phyloP scores from a whole-genome alignment of 345 rosid genomes.

The Cochlearia excelsa region DNA sequence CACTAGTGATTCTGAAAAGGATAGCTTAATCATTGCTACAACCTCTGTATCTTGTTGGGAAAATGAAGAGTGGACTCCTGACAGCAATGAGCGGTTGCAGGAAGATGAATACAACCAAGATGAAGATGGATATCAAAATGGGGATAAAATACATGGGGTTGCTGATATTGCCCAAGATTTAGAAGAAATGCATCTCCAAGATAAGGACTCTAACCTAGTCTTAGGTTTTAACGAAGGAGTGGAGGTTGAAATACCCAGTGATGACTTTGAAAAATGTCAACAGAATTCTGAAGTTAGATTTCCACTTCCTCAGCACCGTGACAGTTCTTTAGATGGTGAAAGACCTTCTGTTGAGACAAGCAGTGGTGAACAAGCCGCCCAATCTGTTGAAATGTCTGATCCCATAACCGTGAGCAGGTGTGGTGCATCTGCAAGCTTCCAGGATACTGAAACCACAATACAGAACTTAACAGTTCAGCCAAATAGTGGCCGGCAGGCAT shows the following conservation, averaged over 20 bases:
- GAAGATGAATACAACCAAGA: constrained; percentile 96
- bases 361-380: constrained; percentile 41
- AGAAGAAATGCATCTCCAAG: constrained; percentile 57
- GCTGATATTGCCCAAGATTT: constrained; percentile 59
- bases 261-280: constrained; percentile 65
- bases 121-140: constrained; percentile 84
- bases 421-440: constrained; percentile 45
- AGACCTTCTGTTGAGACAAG: constrained; percentile 39
- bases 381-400: constrained; percentile 42
- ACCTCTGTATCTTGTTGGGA: constrained; percentile 62
- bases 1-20: constrained; percentile 46
- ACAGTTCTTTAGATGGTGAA: constrained; percentile 39
- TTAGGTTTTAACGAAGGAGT: constrained; percentile 86
- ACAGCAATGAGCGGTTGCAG: constrained; percentile 57
- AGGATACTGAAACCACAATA: constrained; percentile 54
- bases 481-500: constrained; percentile 36
- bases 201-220: constrained; percentile 62
- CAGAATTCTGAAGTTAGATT: constrained; percentile 45
- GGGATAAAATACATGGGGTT: constrained; percentile 71
- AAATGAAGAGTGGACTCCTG: constrained; percentile 85
- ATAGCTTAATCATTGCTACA: constrained; percentile 45
- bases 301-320: constrained; percentile 43
- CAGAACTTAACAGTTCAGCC: constrained; percentile 50
- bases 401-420: constrained; percentile 31
- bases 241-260: constrained; percentile 77